phyloP scores from a whole-genome alignment of 345 rosid genomes.

The Eucalyptus sp. region DNA sequence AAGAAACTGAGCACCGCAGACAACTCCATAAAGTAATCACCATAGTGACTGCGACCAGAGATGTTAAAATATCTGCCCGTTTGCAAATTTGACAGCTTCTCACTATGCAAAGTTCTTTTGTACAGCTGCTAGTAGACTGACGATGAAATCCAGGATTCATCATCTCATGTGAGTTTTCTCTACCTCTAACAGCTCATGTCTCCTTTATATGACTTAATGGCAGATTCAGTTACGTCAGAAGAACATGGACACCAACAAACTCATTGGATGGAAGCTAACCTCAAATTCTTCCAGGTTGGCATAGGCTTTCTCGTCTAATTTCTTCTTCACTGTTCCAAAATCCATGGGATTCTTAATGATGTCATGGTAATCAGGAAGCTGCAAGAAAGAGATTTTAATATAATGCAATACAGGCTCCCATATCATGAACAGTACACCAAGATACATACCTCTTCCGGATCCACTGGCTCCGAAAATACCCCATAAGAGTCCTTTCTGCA shows the following conservation, averaged over 20 bases:
- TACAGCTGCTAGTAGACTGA: not conserved
- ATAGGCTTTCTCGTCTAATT: constrained; percentile 54
- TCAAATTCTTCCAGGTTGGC: constrained; percentile 76
- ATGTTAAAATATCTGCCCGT: not conserved
- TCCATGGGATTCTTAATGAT: constrained; percentile 83
- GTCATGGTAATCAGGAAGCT: constrained; percentile 98
- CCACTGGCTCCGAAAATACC: constrained; percentile 91
- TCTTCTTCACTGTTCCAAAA: constrained; percentile 68
- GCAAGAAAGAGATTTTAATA: not conserved
- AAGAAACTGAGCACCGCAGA: not conserved
- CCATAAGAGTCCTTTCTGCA: constrained; percentile 94
- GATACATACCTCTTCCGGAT: constrained; percentile 13
- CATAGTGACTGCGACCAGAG: not conserved
- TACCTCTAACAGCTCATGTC: not conserved
- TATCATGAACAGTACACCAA: not conserved
- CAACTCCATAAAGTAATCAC: not conserved
- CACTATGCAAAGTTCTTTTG: not conserved
- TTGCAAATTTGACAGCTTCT: not conserved
- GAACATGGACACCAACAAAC: not conserved
- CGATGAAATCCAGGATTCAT: not conserved
- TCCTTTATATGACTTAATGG: not conserved
- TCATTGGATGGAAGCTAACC: constrained; percentile 22
- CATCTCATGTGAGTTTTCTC: not conserved
- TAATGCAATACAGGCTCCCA: not conserved
- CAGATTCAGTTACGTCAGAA: not conserved